Percentiles rank a stretch among this genome's conserved stretches.
Evolutionary conservation across 2,329 filamentous ascomycete genomes (phyloP).

Genomic region (Verticillium nonalfalfae): DNA sequence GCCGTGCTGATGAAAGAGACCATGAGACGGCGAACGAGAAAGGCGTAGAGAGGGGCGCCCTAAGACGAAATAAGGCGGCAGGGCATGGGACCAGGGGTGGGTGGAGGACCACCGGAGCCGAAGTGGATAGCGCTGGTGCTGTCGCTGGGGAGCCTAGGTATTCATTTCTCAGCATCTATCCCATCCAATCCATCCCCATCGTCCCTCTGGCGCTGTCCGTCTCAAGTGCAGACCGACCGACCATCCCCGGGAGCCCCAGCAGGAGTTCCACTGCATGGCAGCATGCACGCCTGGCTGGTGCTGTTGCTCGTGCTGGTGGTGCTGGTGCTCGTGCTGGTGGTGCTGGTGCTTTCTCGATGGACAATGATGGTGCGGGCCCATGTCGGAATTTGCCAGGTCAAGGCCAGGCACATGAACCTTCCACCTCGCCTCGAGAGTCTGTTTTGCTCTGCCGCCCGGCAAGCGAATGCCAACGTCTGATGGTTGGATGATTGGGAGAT

Average conservation of each 20-base stretch:
- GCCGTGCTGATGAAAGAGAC: background rate
- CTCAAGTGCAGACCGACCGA: background rate
- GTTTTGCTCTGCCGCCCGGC: no score
- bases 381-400: no score
- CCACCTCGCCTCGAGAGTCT: no score
- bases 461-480: no score
- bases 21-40: background rate
- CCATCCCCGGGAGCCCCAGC: background rate
- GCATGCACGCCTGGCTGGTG: background rate
- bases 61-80: conserved; percentile 1
- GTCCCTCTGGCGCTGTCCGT: background rate
- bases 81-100: background rate
- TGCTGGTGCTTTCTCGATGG: no score
- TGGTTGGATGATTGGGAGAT: no score
- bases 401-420: no score
- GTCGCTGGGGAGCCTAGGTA: background rate
- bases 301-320: background rate
- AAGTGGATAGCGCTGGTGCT: background rate
- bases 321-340: no score
- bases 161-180: background rate
- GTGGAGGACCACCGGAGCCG: background rate
- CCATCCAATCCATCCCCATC: background rate
- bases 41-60: background rate
- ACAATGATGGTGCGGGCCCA: no score
- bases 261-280: background rate